Evolutionary conservation across 441 rosid genomes (phyloP), one percentile per base, ranked within the genome.

Genomic region (Euphorbia neoarborescens): DNA sequence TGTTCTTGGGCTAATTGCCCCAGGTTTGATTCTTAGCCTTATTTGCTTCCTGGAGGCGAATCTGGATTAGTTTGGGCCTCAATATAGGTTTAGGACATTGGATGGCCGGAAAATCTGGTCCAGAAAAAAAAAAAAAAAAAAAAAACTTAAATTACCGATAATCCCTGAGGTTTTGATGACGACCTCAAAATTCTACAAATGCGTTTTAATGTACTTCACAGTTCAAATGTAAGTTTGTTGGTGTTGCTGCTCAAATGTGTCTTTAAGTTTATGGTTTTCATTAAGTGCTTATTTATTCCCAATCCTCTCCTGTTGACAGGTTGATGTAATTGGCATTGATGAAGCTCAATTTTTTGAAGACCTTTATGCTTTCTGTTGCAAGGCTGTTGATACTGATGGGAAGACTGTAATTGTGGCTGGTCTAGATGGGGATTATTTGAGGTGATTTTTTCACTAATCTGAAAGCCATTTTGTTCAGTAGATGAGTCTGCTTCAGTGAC

Each of bases 301-400:
- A 5, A 13, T 19, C n/a, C 34, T 1, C 64, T 57, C 17, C 37
- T 22, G 40, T 28, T 66, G 66, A 62, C 87, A 94, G 99, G 68
- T 94, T 66, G 92, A 94, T 76, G 95, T 94, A 60, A 90, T 91
- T 56, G 99, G 97, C 38, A 86, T 94, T 38, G 99, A 94, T 15
- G 99, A 94, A 72, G 97, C 94, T 38, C 97, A 94, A 63, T 91
- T 91, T 68, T 94, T 94, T n/a, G 92, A 85, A 58, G 99, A 94
- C 67, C 92, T 94, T 7, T 94, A 94, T 64, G 97, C 87, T 73
- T 94, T 91, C 80, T 94, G 99, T 77, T 79, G 84, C 76, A 71
- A 84, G 69, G 90, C 87, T 22, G 97, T 96, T 40, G 99, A 91
- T 61, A 78, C 72, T 2, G 97, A 94, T 54, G 89, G 97, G n/a